Percentiles rank a stretch among this genome's conserved stretches.
phyloP scores from a whole-genome alignment of 176 grass and related monocot species.

The Eleusine coracana region DNA sequence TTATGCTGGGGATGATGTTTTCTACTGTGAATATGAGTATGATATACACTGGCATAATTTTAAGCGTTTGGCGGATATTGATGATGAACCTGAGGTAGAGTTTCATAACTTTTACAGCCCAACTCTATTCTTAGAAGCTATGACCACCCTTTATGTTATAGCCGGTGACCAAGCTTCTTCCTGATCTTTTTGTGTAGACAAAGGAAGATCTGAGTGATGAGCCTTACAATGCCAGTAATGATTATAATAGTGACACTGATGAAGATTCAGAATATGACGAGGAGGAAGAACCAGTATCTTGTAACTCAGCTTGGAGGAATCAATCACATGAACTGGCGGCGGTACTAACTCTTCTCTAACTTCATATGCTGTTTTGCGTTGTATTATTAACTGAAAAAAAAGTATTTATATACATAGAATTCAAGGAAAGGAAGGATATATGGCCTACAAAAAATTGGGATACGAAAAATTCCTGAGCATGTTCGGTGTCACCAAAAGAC shows the following conservation, averaged over 20 bases:
- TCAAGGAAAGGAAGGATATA: slow-evolving; percentile 74
- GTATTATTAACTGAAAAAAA: slow-evolving; percentile 41
- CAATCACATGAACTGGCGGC: slow-evolving; percentile 59
- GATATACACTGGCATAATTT: slow-evolving; percentile 96
- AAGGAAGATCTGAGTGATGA: slow-evolving; percentile 52
- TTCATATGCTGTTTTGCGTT: slow-evolving; percentile 16
- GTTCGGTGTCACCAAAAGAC: slow-evolving; percentile 69
- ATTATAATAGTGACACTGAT: slow-evolving; percentile 57
- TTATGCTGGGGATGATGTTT: slow-evolving; percentile 89
- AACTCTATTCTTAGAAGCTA: slow-evolving; percentile 7
- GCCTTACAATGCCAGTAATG: slow-evolving; percentile 54
- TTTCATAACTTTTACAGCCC: neutral
- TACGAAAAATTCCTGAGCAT: slow-evolving; percentile 76
- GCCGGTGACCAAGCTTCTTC: neutral
- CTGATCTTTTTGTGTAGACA: slow-evolving; percentile 44
- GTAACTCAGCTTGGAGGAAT: slow-evolving; percentile 41
- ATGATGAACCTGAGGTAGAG: slow-evolving; percentile 63
- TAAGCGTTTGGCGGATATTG: slow-evolving; percentile 82
- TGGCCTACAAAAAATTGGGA: slow-evolving; percentile 83
- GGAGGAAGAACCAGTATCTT: slow-evolving; percentile 50
- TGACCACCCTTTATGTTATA: slow-evolving; percentile 7
- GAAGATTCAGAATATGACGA: slow-evolving; percentile 74
- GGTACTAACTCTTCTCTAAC: slow-evolving; percentile 44
- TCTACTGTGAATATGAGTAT: slow-evolving; percentile 99
- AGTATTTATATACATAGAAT: slow-evolving; percentile 55